Base-by-base conservation (phyloP, 1,139 yeast genomes). In the Diutina pseudorugosa region DNA sequence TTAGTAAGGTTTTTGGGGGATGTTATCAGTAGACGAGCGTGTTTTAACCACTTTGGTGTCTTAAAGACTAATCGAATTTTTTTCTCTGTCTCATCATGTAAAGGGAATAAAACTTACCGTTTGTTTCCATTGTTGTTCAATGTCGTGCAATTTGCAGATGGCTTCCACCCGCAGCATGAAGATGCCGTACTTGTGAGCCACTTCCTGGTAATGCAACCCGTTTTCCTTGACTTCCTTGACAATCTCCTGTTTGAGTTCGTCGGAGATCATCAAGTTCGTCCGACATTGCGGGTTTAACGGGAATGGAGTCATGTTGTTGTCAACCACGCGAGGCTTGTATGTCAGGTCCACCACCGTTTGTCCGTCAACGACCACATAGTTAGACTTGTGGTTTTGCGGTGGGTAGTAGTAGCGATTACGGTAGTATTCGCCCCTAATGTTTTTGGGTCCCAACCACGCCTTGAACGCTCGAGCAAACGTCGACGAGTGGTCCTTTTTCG, bases 141-240 rank as follows among this genome's bases (percentile, higher is more conserved):
- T 76, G 47, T 71, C 72, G 56, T 77, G 73, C 59, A 93, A 76
- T 64, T 79, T 82, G 30, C 87, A 72, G 56, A 91, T 75, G 18
- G 97, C 98, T 63, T 90, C 96, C 36, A 93, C 76, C 65, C 98
- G 79, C 53, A 90, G 87, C 57, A 90, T 79, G 62, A 88, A 86
- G 56, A 93, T 73, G 6, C 95, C 93, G 61, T 83, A 84, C 61
- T 80, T 81, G 59, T 85, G 81, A 16, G 97, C 93, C 52, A 87
- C 82, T 60, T 83, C 85, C 65, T 87, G 95, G 41, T 82, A 70
- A 51, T 84, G 77, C 51, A 75, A 61, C 42, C 80, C 79, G 43
- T 77, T 75, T 45, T 69, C 71, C 30, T 69, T 71, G 54, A 82
- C 73, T 53, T 82, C 91, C 51, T 73, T 69, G 54, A 79, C 75